Evolutionary conservation across 169 alveolate genomes (phyloP).

Genomic region (Cyclospora cayetanensis): DNA sequence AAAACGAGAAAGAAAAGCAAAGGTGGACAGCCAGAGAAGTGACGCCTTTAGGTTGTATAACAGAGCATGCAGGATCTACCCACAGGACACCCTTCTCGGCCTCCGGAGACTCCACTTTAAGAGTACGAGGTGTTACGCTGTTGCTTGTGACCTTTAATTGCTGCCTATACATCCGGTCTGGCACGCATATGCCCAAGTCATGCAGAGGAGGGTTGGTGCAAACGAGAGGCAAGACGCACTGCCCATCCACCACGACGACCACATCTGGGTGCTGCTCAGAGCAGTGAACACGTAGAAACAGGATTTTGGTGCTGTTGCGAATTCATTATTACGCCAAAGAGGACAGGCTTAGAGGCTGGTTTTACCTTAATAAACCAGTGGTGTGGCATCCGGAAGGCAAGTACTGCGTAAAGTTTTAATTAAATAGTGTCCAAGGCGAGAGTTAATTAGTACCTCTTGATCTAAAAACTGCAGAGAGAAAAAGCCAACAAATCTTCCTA

Average conservation of each 20-base stretch:
- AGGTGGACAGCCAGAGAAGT: conserved; percentile 45
- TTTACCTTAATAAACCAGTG: too few species aligned
- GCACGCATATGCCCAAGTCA: conserved; percentile 62
- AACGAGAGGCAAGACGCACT: conserved; percentile 65
- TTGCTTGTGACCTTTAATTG: conserved; percentile 29
- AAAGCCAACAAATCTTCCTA: conserved; percentile 51
- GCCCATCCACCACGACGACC: conserved; percentile 57
- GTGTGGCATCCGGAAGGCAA: background rate
- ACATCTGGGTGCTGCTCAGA: conserved; percentile 47
- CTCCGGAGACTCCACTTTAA: conserved; percentile 61
- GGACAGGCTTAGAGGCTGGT: too few species aligned
- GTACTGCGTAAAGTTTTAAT: background rate
- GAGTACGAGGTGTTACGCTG: conserved; percentile 33
- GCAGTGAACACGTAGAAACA: background rate
- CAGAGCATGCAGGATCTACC: conserved; percentile 62
- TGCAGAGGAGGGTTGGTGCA: conserved; percentile 55
- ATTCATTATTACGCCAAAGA: too few species aligned
- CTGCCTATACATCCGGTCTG: conserved; percentile 38
- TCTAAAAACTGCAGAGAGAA: conserved; percentile 55
- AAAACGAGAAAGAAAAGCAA: conserved; percentile 51
- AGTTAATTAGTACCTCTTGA: background rate
- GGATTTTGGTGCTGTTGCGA: too few species aligned
- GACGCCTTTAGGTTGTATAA: conserved; percentile 37
- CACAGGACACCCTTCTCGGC: conserved; percentile 57
- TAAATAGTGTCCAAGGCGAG: background rate